A percentile compares a stretch with the other conserved stretches of the same genome.
phyloP scores from a whole-genome alignment of 83 land plant genomes.

The Thuja plicata region DNA sequence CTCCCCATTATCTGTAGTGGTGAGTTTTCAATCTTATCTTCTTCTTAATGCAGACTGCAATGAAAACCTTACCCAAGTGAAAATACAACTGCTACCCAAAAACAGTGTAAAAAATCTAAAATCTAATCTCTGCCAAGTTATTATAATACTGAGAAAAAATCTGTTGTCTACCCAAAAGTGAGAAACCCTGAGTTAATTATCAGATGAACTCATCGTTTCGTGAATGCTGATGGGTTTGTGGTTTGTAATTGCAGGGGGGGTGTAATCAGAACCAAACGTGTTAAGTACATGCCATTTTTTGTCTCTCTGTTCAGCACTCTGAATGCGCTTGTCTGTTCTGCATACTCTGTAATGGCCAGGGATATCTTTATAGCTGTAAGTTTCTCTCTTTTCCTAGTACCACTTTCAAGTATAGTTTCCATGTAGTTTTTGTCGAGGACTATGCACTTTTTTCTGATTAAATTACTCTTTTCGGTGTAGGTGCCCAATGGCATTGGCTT shows the following conservation, averaged over 20 bases:
- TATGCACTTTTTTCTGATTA: neutral
- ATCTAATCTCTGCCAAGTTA: too few relatives aligned
- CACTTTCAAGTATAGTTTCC: neutral
- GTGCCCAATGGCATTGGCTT: constrained; percentile 8
- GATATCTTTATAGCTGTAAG: constrained; percentile 12
- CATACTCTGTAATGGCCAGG: neutral
- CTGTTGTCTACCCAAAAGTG: neutral
- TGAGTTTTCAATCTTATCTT: too few relatives aligned
- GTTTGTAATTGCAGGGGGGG: neutral
- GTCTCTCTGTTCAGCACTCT: neutral
- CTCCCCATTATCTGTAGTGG: too few relatives aligned
- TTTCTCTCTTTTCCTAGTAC: neutral
- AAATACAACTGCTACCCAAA: too few relatives aligned
- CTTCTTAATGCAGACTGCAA: too few relatives aligned
- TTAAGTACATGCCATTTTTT: constrained; percentile 1
- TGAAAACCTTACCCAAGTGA: too few relatives aligned
- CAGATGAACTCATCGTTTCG: neutral
- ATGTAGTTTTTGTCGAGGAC: neutral
- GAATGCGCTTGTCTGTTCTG: neutral
- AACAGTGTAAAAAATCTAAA: too few relatives aligned
- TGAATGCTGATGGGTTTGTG: neutral
- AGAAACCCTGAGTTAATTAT: neutral
- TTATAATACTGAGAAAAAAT: too few relatives aligned
- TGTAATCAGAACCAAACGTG: neutral
- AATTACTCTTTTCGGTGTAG: neutral